phyloP scores from a whole-genome alignment of 192 early-diverging fungal genomes.

The Haplosporangium gracile region DNA sequence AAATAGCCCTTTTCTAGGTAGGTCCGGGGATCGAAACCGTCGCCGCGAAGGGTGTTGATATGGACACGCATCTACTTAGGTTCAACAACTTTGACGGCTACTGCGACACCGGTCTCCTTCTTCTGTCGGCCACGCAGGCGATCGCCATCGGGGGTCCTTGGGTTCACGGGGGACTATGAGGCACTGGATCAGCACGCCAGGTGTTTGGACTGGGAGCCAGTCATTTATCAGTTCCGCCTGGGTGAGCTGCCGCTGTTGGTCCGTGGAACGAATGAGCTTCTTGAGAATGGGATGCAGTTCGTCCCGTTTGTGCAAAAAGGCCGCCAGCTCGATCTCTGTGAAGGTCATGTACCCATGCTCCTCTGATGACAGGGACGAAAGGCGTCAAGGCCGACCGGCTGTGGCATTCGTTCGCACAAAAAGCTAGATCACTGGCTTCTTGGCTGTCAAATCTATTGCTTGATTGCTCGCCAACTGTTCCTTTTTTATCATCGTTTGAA shows the following conservation, averaged over 20 bases:
- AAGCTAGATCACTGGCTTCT: constrained; percentile 19
- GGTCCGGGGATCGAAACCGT: constrained; percentile 19
- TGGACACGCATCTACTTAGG: constrained; percentile 12
- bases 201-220: constrained; percentile 10
- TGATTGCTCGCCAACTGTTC: background rate
- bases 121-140: constrained; percentile 19
- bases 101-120: constrained; percentile 1
- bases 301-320: constrained; percentile 14
- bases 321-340: constrained; percentile 7
- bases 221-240: background rate
- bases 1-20: constrained; percentile 31
- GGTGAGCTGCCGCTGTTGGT: background rate
- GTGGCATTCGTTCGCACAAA: constrained; percentile 15
- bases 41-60: constrained; percentile 17
- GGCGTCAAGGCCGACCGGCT: background rate
- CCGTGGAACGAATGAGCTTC: constrained; percentile 5
- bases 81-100: constrained; percentile 5
- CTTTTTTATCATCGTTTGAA: constrained; percentile 21
- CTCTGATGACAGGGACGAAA: constrained; percentile 9
- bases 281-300: constrained; percentile 9
- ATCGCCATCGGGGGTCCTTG: constrained; percentile 2
- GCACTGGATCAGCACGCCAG: constrained; percentile 7
- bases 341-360: constrained; percentile 9
- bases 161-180: constrained; percentile 15
- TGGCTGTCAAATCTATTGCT: background rate